Evolutionary conservation across 1,139 yeast species (phyloP), one percentile per base, ranked within the genome.

Genomic region (Lodderomyces theae): DNA sequence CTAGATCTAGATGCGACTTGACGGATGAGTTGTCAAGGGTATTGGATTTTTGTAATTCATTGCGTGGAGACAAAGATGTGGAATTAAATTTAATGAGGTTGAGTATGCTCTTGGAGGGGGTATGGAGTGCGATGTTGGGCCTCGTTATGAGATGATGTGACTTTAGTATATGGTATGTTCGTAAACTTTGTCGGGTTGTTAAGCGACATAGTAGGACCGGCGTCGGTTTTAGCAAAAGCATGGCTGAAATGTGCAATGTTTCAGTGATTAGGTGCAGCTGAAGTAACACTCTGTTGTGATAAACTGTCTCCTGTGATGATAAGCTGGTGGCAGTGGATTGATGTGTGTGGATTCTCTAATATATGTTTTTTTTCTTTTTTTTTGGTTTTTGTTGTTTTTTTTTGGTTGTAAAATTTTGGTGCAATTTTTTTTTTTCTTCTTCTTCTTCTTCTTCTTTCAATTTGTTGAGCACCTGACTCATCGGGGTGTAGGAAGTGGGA

Each of bases 1-100:
- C 54, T 2, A 57, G 41, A 28, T 66, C 64, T 43, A 68, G 51
- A 40, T 66, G 73, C 2, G 57, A 49, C 31, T 53, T 60, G 19
- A 68, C 56, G 2, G 64, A 55, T 11, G 30, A 24, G 11, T 26
- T 17, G 8, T 26, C 8, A n/a, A 28, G 13, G 18, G 15, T 17
- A 8, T 28, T 28, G 6, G 29, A 12, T 17, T 26, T n/a, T 13
- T 26, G 29, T 4, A 15, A 16, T n/a, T 28, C 31, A 28, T 28
- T 28, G n/a, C n/a, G n/a, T n/a, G n/a, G n/a, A n/a, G n/a, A n/a
- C n/a, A n/a, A n/a, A n/a, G 31, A 28, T 9, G 31, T 28, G 5
- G 31, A 28, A 9, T 28, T 6, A 18, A 15, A 15, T 28, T 18
- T 5, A 7, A 28, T 15, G 12, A 6, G 9, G 18, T 15, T 28